Conservation (phyloP, 2,329 filamentous ascomycete species). For the Cadophora malorum region DNA sequence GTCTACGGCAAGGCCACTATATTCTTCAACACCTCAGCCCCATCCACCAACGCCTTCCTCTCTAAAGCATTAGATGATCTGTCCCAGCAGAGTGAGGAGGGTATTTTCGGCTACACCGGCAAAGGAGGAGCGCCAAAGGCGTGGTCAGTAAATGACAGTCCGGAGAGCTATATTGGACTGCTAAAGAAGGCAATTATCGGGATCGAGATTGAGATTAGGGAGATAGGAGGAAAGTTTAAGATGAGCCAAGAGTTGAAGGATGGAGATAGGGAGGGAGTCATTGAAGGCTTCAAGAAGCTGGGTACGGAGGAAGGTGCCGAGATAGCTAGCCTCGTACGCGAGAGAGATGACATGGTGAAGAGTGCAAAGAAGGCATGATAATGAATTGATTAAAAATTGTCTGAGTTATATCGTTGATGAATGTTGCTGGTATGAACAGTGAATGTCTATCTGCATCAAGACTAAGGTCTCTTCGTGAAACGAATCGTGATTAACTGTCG, state of each 20-base stretch:
- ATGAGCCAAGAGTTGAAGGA: conserved; percentile 66
- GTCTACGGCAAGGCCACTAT: conserved; percentile 64
- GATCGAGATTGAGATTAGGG: conserved; percentile 62
- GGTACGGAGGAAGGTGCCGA: conserved; percentile 39
- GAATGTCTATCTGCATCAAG: no score
- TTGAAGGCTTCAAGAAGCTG: conserved; percentile 59
- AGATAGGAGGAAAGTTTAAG: conserved; percentile 68
- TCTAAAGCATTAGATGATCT: conserved; percentile 59
- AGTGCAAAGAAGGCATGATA: neutral
- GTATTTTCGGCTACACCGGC: conserved; percentile 62
- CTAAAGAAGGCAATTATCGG: conserved; percentile 66
- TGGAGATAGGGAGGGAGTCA: conserved; percentile 62
- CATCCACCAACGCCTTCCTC: conserved; percentile 56
- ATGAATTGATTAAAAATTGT: no score
- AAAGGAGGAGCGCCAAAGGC: conserved; percentile 46
- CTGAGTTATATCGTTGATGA: no score
- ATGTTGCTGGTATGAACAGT: no score
- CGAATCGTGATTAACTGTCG: no score
- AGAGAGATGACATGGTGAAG: conserved; percentile 20
- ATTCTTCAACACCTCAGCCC: conserved; percentile 56
- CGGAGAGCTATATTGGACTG: conserved; percentile 60
- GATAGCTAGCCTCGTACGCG: conserved; percentile 25
- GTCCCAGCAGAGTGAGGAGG: conserved; percentile 55
- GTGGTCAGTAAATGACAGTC: conserved; percentile 66
- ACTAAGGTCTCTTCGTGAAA: no score